Evolutionary conservation across 768 basidiomycete species (phyloP).

Genomic region (Rhodotorula toruloides): DNA sequence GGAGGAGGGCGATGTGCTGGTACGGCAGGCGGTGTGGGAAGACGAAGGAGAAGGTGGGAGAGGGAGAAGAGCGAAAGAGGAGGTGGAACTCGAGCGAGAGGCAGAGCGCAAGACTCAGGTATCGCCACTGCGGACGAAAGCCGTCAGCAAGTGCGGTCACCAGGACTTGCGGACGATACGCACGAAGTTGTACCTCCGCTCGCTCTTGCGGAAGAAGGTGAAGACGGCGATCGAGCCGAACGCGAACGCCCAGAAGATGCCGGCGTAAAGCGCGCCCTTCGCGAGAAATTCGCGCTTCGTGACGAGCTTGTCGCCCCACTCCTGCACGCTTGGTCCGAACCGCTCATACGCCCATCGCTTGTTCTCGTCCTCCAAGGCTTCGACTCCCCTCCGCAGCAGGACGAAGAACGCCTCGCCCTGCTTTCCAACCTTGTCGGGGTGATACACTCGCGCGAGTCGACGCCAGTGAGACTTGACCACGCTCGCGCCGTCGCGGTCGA

Average conservation of each 20-base stretch:
- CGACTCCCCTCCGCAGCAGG: conserved; percentile 64
- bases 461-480: conserved; percentile 67
- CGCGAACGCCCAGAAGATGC: conserved; percentile 64
- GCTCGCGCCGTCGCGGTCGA: conserved; percentile 51
- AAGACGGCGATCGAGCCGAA: conserved; percentile 58
- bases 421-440: conserved; percentile 67
- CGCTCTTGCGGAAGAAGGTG: conserved; percentile 59
- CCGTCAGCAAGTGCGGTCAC: conserved; percentile 4
- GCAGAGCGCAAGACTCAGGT: conserved; percentile 55
- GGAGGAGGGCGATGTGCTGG: conserved; percentile 72
- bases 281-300: conserved; percentile 66
- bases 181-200: conserved; percentile 63
- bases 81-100: conserved; percentile 30
- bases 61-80: conserved; percentile 20
- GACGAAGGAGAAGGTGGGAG: conserved; percentile 41
- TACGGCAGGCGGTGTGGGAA: conserved; percentile 66
- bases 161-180: not conserved
- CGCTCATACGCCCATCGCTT: conserved; percentile 81
- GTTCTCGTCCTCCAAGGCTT: conserved; percentile 69
- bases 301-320: conserved; percentile 60
- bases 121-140: conserved; percentile 16
- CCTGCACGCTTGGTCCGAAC: conserved; percentile 71
- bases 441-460: conserved; percentile 65
- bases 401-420: conserved; percentile 61
- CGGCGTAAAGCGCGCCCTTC: conserved; percentile 60